These are phyloP conservation scores for Hanseniaspora lindneri DNA, from an alignment of 805 yeast species.

Conservation along the genomic window DNA sequence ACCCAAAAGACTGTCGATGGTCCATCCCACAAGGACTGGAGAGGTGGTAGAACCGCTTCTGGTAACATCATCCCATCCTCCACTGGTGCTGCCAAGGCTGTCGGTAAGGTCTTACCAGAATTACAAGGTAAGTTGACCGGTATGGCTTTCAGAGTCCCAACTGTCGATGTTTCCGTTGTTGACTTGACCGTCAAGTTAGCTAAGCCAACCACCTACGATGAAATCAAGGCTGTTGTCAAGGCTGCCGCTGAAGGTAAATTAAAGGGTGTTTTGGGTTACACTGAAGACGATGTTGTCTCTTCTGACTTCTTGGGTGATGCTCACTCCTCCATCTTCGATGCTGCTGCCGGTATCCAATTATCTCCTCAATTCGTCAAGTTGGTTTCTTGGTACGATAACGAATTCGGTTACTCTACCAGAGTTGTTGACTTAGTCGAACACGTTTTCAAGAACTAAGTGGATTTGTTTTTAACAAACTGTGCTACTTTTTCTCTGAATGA, in stretches of 20 bases:
- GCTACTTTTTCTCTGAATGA: neutral
- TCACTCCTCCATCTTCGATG: slow-evolving; percentile 56
- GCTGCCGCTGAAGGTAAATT: slow-evolving; percentile 47
- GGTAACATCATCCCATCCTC: slow-evolving; percentile 66
- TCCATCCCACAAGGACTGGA: slow-evolving; percentile 70
- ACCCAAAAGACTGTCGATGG: slow-evolving; percentile 67
- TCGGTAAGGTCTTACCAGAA: slow-evolving; percentile 61
- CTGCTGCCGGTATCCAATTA: slow-evolving; percentile 57
- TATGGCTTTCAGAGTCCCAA: slow-evolving; percentile 64
- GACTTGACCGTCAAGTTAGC: slow-evolving; percentile 56
- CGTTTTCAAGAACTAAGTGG: slow-evolving; percentile 34
- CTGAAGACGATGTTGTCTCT: slow-evolving; percentile 60
- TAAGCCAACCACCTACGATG: slow-evolving; percentile 49
- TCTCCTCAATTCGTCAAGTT: slow-evolving; percentile 61
- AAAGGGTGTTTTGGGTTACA: slow-evolving; percentile 57
- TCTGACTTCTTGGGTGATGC: slow-evolving; percentile 54
- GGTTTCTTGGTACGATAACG: slow-evolving; percentile 65
- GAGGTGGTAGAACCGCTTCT: slow-evolving; percentile 70
- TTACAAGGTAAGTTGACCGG: slow-evolving; percentile 64
- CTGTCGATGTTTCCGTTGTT: slow-evolving; percentile 60
- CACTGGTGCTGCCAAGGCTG: slow-evolving; percentile 70
- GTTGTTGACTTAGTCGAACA: slow-evolving; percentile 59
- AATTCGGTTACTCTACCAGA: slow-evolving; percentile 66
- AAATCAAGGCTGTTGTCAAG: slow-evolving; percentile 49
- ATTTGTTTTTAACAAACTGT: neutral